Evolutionary conservation across 345 rosid genomes (phyloP), one percentile per base, ranked within the genome.

Genomic region (Melastoma malabathricum): DNA sequence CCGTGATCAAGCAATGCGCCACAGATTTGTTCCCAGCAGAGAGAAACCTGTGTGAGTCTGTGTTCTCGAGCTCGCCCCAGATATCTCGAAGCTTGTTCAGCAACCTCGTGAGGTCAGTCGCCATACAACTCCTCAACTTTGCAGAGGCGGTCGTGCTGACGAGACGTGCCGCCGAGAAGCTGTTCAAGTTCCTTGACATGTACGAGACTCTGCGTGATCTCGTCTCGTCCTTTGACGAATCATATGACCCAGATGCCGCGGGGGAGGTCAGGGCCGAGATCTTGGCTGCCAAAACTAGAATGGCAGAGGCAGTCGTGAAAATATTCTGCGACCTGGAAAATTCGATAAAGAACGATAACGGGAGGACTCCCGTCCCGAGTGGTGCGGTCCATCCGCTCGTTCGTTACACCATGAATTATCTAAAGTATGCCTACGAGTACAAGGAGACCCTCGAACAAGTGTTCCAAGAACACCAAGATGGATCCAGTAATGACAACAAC

Each of bases 381-480:
- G 98, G 96, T 0, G 83, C 93, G 0, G 92, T 90, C 15, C 98
- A 90, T 19, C 98, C 94, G 0, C 45, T 75, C 48, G 78, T 96
- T 18, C 90, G 96, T 20, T 90, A 80, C 78, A 80, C 94, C n/a
- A 78, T 90, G 94, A 90, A 83, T 54, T 90, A 90, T 45, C 74
- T 90, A 5, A 79, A 78, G 29, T 78, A 78, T 59, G 81, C 92
- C 0, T 78, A 88, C 19, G 98, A 86, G 59, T 86, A 86, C 59
- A 81, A 71, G 56, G 78, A 77, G 17, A 83, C 89, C 0, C 48
- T 86, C 10, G 84, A 83, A 52, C 78, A 78, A 66, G 82, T 86
- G 15, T 90, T 86, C 43, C 72, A 50, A 55, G 64, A 69, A 41
- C 72, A 69, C 52, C 63, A 68, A 13, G 41, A 34, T 8, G 0